Percentiles rank a stretch among this genome's conserved stretches.
phyloP scores from a whole-genome alignment of 2,329 filamentous ascomycete genomes.

The Akanthomyces dipterigenus region DNA sequence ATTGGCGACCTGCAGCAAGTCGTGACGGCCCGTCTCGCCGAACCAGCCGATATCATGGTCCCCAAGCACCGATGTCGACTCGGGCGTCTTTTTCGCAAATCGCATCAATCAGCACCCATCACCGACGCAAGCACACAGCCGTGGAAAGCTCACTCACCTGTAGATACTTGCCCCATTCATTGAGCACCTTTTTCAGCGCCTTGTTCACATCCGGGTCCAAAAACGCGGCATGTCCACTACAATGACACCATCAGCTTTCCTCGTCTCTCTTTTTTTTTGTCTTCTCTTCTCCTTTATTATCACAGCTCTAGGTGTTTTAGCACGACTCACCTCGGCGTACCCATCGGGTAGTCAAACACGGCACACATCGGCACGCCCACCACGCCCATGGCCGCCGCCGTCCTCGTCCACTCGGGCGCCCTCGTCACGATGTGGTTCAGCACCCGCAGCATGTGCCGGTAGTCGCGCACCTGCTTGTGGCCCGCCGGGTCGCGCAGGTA shows the following conservation, averaged over 20 bases:
- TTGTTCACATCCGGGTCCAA: conserved; percentile 48
- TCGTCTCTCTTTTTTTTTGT: too few relatives aligned
- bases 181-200: conserved; percentile 47
- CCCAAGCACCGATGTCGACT: conserved; percentile 47
- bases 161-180: conserved; percentile 51
- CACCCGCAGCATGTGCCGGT: conserved; percentile 58
- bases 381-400: conserved; percentile 28
- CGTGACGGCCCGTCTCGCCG: conserved; percentile 38
- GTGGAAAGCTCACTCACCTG: conserved; percentile 28
- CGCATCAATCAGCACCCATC: not conserved
- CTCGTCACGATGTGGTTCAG: conserved; percentile 53
- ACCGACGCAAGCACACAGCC: not conserved
- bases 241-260: too few relatives aligned
- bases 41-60: conserved; percentile 47
- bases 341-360: conserved; percentile 42
- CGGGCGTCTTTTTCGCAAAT: conserved; percentile 34
- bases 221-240: conserved; percentile 46
- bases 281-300: too few relatives aligned
- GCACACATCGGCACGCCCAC: conserved; percentile 11
- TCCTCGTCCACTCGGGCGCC: conserved; percentile 47
- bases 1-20: conserved; percentile 48
- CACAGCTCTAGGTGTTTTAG: too few relatives aligned
- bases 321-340: conserved; percentile 37
- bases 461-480: conserved; percentile 56
- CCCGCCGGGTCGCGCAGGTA: conserved; percentile 58